A percentile compares a stretch with the other conserved stretches of the same genome.
Evolutionary conservation across 176 grass and related monocot species (phyloP).

Genomic region (Triticum dicoccoides): DNA sequence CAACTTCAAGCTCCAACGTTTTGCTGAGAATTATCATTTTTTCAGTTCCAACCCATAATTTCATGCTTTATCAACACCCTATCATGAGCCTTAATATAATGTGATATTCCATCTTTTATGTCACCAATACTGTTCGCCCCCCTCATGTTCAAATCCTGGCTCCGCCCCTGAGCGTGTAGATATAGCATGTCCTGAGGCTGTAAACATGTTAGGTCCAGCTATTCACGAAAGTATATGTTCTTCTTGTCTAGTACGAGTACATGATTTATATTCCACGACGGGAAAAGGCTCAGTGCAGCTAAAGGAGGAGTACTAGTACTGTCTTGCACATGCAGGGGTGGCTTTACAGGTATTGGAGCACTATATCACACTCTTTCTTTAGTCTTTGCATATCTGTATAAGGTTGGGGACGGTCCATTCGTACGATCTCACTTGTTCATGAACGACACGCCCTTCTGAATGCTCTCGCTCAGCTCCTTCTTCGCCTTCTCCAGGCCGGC

Average conservation of each 20-base stretch:
- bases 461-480: conserved; percentile 86
- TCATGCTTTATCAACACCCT: too few species aligned
- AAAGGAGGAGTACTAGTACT: conserved; percentile 15
- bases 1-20: too few species aligned
- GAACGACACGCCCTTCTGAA: conserved; percentile 81
- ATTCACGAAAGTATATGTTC: background rate
- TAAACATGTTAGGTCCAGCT: too few species aligned
- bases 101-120: too few species aligned
- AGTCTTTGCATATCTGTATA: background rate
- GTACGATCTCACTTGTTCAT: conserved; percentile 52
- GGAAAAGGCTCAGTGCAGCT: background rate
- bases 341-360: conserved; percentile 5
- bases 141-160: too few species aligned
- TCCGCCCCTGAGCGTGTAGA: too few species aligned
- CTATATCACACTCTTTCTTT: conserved; percentile 26
- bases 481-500: conserved; percentile 74
- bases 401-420: background rate
- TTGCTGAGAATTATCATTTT: too few species aligned
- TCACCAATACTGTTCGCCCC: too few species aligned
- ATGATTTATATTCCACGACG: conserved; percentile 8
- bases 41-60: too few species aligned
- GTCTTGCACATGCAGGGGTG: background rate
- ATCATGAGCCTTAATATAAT: too few species aligned
- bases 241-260: background rate
- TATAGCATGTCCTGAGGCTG: too few species aligned